These are phyloP conservation scores for Diplocarpon mali DNA, from an alignment of 2,329 filamentous ascomycete species.

Conservation along the genomic window DNA sequence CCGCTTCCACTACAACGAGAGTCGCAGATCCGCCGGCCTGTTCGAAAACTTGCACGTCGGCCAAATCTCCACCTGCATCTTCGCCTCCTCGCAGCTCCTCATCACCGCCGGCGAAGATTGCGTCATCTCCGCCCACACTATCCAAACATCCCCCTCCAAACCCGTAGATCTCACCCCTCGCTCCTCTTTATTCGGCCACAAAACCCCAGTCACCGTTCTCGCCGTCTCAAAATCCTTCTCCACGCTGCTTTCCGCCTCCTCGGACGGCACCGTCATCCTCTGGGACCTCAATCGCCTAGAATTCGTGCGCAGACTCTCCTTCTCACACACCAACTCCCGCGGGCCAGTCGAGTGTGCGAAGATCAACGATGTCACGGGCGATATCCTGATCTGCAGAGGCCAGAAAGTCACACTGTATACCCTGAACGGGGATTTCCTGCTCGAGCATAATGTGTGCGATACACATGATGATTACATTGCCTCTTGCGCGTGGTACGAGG, in stretches of 20 bases:
- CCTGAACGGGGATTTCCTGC: constrained; percentile 72
- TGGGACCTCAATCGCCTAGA: constrained; percentile 92
- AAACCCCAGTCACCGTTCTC: constrained; percentile 68
- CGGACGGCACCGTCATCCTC: constrained; percentile 71
- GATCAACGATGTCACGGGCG: constrained; percentile 85
- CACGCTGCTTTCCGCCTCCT: constrained; percentile 72
- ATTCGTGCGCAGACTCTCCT: constrained; percentile 62
- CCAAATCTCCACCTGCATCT: constrained; percentile 71
- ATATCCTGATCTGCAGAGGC: constrained; percentile 76
- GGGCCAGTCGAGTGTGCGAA: constrained; percentile 56
- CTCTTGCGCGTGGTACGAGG: constrained; percentile 87
- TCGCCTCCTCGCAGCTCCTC: constrained; percentile 82
- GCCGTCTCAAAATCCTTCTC: constrained; percentile 83
- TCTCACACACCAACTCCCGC: constrained; percentile 40
- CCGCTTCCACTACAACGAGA: constrained; percentile 80
- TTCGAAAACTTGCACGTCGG: constrained; percentile 92
- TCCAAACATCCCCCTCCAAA: constrained; percentile 52
- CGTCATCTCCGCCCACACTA: constrained; percentile 73
- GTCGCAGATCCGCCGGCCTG: constrained; percentile 70
- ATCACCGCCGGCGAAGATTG: constrained; percentile 90
- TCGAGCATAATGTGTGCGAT: constrained; percentile 72
- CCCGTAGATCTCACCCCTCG: constrained; percentile 68
- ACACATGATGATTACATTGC: constrained; percentile 64
- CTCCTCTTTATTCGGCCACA: constrained; percentile 82
- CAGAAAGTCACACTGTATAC: constrained; percentile 69